phyloP scores from a whole-genome alignment of 371 early-diverging fungal genomes.

The Rhizopus arrhizus region DNA sequence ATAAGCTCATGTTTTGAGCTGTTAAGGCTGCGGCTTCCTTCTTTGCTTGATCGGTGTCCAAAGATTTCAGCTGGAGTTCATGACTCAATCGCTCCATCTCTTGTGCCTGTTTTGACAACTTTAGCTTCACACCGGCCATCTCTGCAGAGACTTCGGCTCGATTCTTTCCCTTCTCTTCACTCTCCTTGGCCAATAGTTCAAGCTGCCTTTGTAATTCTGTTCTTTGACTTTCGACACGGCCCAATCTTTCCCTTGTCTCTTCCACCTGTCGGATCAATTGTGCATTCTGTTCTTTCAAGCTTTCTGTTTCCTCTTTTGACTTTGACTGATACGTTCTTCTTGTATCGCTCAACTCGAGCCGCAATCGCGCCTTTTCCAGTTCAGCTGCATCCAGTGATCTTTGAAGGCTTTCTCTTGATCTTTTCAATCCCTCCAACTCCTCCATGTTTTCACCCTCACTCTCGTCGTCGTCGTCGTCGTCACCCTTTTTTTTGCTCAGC shows the following conservation, averaged over 20 bases:
- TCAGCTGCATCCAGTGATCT: neutral
- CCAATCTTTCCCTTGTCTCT: neutral
- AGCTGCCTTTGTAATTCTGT: neutral
- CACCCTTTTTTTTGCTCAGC: neutral
- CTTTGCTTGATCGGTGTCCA: neutral
- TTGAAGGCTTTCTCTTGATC: neutral
- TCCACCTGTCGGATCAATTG: neutral
- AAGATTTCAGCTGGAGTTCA: too few species aligned
- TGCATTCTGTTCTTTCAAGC: neutral
- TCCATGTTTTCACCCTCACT: neutral
- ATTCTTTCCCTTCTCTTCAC: neutral
- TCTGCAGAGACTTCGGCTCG: neutral
- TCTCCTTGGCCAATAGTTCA: neutral
- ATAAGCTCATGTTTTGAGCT: neutral
- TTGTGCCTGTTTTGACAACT: neutral
- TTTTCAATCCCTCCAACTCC: neutral
- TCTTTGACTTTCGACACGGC: neutral
- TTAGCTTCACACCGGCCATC: neutral
- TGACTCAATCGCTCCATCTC: neutral
- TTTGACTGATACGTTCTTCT: neutral
- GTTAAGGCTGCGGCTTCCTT: neutral
- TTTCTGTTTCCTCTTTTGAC: neutral
- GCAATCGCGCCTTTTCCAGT: constrained; percentile 10
- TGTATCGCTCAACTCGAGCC: neutral
- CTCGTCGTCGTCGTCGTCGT: constrained; percentile 1